Evolutionary conservation across 176 grass and related monocot species (phyloP), one percentile per base, ranked within the genome.

Genomic region (Rhynchospora breviuscula): DNA sequence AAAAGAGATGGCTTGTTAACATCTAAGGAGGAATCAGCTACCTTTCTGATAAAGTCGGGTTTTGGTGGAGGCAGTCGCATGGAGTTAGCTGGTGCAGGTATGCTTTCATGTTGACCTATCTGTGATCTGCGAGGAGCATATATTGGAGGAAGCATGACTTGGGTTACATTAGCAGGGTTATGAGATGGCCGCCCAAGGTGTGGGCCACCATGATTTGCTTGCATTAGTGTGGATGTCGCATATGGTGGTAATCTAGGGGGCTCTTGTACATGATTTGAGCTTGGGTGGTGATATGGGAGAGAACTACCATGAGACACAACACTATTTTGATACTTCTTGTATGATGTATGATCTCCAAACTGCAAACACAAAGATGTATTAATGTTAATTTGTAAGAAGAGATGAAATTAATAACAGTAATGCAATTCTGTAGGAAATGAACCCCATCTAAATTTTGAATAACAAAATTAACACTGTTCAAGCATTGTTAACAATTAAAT

Each of bases 1-100:
- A 93, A 89, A 8, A 93, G 81, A 86, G 89, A 94, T 22, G 92
- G 86, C 87, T 85, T 87, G 26, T 81, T 92, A 63, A 84, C 46
- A 87, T 85, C 76, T 59, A 93, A 88, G 84, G 86, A 62, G 67
- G 59, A 58, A 89, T 93, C 89, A 18, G 79, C 13, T 84, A 82
- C 23, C 85, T 58, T 85, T 85, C 81, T 95, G 85, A 86, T 66
- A 85, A 87, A 79, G 59, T 87, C 91, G 45, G 62, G 83, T 79
- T 92, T 87, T 60, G 60, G 88, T 71, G 80, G 79, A 87, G 73
- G 69, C 46, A 81, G 54, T 14, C 44, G 82, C 54, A 91, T 74
- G 88, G 76, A 77, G 84, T 84, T 88, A 45, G 78, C 31, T 43
- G 84, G 89, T 63, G 51, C 88, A 86, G 68, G 83, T 71, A 67